Percentiles rank a stretch among this genome's conserved stretches.
These are phyloP conservation scores for Pelargonium fulgidum DNA, from an alignment of 441 rosid genomes.

Conservation along the genomic window DNA sequence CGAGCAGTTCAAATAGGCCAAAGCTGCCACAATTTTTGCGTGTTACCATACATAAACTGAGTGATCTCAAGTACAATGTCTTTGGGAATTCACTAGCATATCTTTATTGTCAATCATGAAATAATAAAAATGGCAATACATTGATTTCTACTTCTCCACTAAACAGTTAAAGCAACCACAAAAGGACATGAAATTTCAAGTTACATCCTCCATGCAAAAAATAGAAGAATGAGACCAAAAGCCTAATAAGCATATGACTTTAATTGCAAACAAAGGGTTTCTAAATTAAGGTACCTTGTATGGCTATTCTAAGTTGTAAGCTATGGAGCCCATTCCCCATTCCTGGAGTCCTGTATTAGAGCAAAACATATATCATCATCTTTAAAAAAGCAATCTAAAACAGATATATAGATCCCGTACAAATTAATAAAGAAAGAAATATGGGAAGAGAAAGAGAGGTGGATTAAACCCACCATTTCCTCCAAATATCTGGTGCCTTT, in stretches of 20 bases:
- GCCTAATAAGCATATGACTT: not conserved
- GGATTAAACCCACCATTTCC: slow-evolving; percentile 56
- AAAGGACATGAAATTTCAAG: not conserved
- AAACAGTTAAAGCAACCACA: not conserved
- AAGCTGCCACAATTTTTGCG: not conserved
- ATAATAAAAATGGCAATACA: not conserved
- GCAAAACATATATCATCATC: slow-evolving; percentile 17
- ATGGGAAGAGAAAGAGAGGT: not conserved
- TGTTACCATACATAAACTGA: not conserved
- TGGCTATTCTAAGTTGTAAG: slow-evolving; percentile 79
- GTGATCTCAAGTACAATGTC: too few relatives aligned
- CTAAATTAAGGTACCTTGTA: slow-evolving; percentile 54
- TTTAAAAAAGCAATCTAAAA: not conserved
- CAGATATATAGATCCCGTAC: slow-evolving; percentile 8
- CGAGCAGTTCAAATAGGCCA: not conserved
- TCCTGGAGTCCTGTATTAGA: slow-evolving; percentile 60
- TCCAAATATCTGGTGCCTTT: slow-evolving; percentile 97
- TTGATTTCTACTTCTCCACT: not conserved
- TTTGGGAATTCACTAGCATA: not conserved
- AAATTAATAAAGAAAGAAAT: not conserved
- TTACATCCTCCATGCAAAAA: not conserved
- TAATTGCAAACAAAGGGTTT: not conserved
- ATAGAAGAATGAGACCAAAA: not conserved
- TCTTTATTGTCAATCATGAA: not conserved
- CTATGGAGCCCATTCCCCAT: slow-evolving; percentile 86